Evolutionary conservation across 78 protist genomes (phyloP), one percentile per base, ranked within the genome.

Genomic region (Acrasis kona): DNA sequence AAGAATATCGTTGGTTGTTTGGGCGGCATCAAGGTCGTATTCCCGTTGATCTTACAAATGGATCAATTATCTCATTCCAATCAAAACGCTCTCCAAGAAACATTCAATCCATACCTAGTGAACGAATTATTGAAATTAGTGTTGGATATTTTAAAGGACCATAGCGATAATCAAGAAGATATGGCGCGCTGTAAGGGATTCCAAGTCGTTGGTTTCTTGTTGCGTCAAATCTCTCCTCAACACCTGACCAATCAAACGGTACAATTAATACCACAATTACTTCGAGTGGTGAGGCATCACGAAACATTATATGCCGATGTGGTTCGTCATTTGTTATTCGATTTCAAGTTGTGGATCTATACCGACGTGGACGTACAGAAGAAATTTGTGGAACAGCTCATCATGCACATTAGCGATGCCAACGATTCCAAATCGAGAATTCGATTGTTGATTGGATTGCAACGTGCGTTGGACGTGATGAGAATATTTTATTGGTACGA

Each of bases 11-110:
- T 75, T 41, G 8, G 2, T 3, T 7, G 12, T 28, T 28, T 75
- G 9, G 79, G 79, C 3, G 79, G 79, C 2, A 39, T 75, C 19
- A 3, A 75, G 41, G 72, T 75, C 35, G 19, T 75, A 10, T 19
- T 6, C 31, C 74, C 74, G 4, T 41, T 75, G 7, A 5, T 75
- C 1, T 19, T 28, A 3, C 70, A 61, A 41, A 38, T 75, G 39
- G 70, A 75, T 65, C 7, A 58, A 50, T n/a, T 19, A 28, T 12
- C 19, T 67, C 71, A 67, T 67, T 30, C 19, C 19, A 28, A 67
- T 67, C 66, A 19, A 31, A 19, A 19, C 19, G 19, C 19, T 19
- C 66, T n/a, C 19, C 34, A n/a, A n/a, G 61, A 50, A n/a, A 50
- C 61, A 50, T n/a, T n/a, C n/a, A n/a, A n/a, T n/a, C n/a, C n/a